A percentile compares a stretch with the other conserved stretches of the same genome.
Evolutionary conservation across 495 filamentous ascomycete genomes (phyloP).

Genomic region (Podospora pseudoanserina): DNA sequence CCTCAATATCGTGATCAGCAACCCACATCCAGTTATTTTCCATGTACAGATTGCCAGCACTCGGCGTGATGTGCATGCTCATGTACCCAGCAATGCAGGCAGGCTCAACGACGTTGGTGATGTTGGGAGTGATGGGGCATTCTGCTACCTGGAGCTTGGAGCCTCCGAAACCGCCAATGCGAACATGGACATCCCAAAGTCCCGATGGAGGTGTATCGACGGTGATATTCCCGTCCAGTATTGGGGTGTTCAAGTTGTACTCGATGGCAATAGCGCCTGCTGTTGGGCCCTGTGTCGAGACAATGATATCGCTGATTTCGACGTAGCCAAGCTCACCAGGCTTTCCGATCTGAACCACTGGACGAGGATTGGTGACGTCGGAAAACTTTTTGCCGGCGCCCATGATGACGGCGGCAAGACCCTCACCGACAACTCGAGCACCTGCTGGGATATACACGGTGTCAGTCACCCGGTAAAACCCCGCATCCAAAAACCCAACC

Average conservation of each 20-base stretch:
- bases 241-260: slow-evolving; percentile 65
- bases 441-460: slow-evolving; percentile 52
- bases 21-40: slow-evolving; percentile 96
- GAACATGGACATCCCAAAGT: slow-evolving; percentile 89
- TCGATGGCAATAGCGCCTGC: slow-evolving; percentile 65
- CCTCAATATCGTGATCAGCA: slow-evolving; percentile 76
- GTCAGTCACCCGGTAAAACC: slow-evolving; percentile 39
- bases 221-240: slow-evolving; percentile 26
- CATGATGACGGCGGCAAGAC: slow-evolving; percentile 45
- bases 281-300: slow-evolving; percentile 39
- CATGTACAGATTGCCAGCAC: slow-evolving; percentile 66
- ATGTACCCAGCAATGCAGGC: slow-evolving; percentile 70
- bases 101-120: slow-evolving; percentile 48
- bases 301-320: slow-evolving; percentile 55
- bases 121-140: slow-evolving; percentile 61
- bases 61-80: slow-evolving; percentile 71
- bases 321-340: slow-evolving; percentile 50
- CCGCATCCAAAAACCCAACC: slow-evolving; percentile 66
- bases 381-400: slow-evolving; percentile 47
- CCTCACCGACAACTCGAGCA: slow-evolving; percentile 43
- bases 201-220: slow-evolving; percentile 61
- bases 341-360: slow-evolving; percentile 51
- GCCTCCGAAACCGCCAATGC: slow-evolving; percentile 74
- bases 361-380: slow-evolving; percentile 41
- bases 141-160: slow-evolving; percentile 70